Conservation (phyloP, 176 grass and related monocot genomes). For the Otatea glauca region DNA sequence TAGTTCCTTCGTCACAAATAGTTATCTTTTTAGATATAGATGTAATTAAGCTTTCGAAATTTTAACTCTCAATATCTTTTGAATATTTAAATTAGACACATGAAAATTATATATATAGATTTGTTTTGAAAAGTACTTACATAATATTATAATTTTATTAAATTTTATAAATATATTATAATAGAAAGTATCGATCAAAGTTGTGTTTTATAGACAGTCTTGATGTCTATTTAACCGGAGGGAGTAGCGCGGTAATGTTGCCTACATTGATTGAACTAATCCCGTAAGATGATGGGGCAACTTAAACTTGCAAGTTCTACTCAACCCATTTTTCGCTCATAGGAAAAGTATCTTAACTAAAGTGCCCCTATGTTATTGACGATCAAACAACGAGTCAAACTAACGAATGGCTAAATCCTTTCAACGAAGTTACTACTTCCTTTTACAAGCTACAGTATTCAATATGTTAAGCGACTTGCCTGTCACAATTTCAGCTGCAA, state of each 20-base stretch:
- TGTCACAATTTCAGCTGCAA: background rate
- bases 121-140: no score
- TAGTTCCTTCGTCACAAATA: no score
- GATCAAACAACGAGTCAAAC: background rate
- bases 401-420: background rate
- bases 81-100: no score
- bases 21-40: no score
- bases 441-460: background rate
- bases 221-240: no score
- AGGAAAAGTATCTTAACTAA: background rate
- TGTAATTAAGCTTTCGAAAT: no score
- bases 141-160: no score
- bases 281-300: background rate
- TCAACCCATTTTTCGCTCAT: background rate
- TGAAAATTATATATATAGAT: no score
- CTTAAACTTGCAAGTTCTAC: background rate
- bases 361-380: background rate
- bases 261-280: background rate
- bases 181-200: no score
- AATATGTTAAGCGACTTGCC: background rate
- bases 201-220: no score
- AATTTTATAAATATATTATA: no score
- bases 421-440: background rate
- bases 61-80: no score
- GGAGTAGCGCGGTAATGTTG: background rate